A percentile compares a stretch with the other conserved stretches of the same genome.
Conservation (phyloP, 164 flowering plant genomes). For the Aristolochia contorta region DNA sequence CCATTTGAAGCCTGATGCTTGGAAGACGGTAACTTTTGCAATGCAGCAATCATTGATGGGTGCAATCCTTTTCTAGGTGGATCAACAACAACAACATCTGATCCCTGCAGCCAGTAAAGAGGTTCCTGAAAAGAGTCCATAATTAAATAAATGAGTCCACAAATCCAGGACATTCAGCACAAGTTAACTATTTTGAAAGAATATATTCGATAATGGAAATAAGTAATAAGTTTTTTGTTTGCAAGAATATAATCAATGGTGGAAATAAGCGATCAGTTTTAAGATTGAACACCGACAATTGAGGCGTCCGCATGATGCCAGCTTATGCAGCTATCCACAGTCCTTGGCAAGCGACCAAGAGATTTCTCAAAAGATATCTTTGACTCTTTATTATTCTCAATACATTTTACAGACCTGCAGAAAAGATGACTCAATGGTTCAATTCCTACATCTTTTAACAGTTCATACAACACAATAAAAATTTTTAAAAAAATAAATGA, state of each 20-base stretch:
- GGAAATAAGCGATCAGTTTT: not conserved
- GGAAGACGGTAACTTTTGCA: constrained; percentile 31
- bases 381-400: constrained; percentile 89
- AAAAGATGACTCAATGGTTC: not conserved
- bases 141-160: not conserved
- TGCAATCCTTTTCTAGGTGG: constrained; percentile 96
- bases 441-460: not conserved
- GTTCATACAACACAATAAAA: not conserved
- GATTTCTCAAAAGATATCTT: constrained; percentile 86
- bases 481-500: too few species aligned
- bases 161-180: too few species aligned
- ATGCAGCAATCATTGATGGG: constrained; percentile 46
- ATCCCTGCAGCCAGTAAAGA: constrained; percentile 73
- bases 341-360: constrained; percentile 54
- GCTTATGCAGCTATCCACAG: constrained; percentile 61
- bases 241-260: too few species aligned
- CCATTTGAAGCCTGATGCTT: constrained; percentile 27
- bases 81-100: constrained; percentile 88
- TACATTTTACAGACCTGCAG: constrained; percentile 75
- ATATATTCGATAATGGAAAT: too few species aligned
- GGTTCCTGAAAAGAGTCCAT: constrained; percentile 48
- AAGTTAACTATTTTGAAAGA: too few species aligned
- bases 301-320: constrained; percentile 95
- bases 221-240: too few species aligned
- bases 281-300: constrained; percentile 33